Percentiles rank a stretch among this genome's conserved stretches.
Evolutionary conservation across 2,329 filamentous ascomycete species (phyloP).

Genomic region (Septoria linicola): DNA sequence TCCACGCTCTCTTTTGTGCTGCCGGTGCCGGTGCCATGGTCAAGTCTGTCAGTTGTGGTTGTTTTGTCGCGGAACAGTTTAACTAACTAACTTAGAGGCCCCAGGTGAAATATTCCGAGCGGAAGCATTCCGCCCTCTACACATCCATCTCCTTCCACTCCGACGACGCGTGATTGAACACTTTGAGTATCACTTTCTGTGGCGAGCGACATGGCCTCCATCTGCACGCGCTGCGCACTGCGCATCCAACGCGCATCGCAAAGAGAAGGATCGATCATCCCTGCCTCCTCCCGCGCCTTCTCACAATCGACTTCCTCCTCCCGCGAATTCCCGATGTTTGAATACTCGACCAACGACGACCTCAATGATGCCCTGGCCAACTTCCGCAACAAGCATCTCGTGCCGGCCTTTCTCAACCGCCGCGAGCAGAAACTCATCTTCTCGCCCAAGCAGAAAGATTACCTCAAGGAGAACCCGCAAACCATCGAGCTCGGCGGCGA

Average conservation of each 20-base stretch:
- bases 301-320: conserved; percentile 23
- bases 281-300: conserved; percentile 33
- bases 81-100: no score
- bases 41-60: no score
- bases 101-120: no score
- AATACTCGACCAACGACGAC: conserved; percentile 42
- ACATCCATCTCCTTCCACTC: no score
- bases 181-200: no score
- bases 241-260: conserved; percentile 33
- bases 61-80: no score
- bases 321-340: conserved; percentile 42
- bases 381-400: conserved; percentile 46
- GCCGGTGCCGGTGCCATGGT: conserved; percentile 24
- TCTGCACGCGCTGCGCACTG: conserved; percentile 37
- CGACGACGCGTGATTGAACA: no score
- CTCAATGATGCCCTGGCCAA: conserved; percentile 43
- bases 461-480: conserved; percentile 45
- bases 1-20: conserved; percentile 41
- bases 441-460: conserved; percentile 41
- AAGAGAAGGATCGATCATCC: conserved; percentile 14
- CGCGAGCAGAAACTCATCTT: conserved; percentile 47
- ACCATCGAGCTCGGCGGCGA: conserved; percentile 44
- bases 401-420: conserved; percentile 45
- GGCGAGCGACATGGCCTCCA: conserved; percentile 22
- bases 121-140: no score